Percentiles rank a stretch among this genome's conserved stretches.
Evolutionary conservation across 2,329 filamentous ascomycete genomes (phyloP).

Genomic region (Ophiosphaerella korrae): DNA sequence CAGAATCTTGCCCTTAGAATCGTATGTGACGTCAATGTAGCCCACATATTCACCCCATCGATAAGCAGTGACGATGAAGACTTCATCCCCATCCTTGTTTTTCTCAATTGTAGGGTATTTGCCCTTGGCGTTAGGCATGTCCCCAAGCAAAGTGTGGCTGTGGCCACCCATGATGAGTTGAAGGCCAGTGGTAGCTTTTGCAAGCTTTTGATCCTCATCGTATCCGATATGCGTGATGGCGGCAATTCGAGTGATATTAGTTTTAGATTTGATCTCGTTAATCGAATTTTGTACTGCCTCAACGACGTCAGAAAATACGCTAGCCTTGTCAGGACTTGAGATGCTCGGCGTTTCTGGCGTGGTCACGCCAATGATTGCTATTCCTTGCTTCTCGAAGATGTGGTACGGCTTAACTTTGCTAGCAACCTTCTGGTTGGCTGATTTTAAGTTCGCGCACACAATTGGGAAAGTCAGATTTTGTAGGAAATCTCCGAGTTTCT

Average conservation of each 20-base stretch:
- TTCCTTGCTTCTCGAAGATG: conserved; percentile 64
- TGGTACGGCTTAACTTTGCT: conserved; percentile 69
- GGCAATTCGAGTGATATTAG: conserved; percentile 67
- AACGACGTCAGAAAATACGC: conserved; percentile 63
- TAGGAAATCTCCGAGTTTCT: conserved; percentile 65
- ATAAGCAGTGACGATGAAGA: conserved; percentile 71
- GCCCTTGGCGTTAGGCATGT: conserved; percentile 63
- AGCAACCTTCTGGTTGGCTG: conserved; percentile 64
- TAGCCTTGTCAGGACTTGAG: conserved; percentile 63
- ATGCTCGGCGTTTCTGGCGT: conserved; percentile 65
- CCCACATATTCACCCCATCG: conserved; percentile 72
- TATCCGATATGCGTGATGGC: conserved; percentile 72
- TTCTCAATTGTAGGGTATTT: conserved; percentile 67
- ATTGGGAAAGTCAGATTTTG: conserved; percentile 69
- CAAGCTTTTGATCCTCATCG: conserved; percentile 66
- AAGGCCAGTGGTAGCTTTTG: conserved; percentile 64
- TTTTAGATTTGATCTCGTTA: conserved; percentile 65
- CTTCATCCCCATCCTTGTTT: conserved; percentile 67
- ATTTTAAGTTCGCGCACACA: conserved; percentile 66
- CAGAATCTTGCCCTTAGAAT: conserved; percentile 64
- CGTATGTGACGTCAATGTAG: conserved; percentile 70
- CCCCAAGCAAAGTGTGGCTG: conserved; percentile 63
- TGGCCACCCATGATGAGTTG: conserved; percentile 71
- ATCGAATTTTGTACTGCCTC: conserved; percentile 65
- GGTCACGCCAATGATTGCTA: conserved; percentile 69